A percentile compares a stretch with the other conserved stretches of the same genome.
Evolutionary conservation across 176 grass and related monocot species (phyloP).

Genomic region (Tuctoria greenei): DNA sequence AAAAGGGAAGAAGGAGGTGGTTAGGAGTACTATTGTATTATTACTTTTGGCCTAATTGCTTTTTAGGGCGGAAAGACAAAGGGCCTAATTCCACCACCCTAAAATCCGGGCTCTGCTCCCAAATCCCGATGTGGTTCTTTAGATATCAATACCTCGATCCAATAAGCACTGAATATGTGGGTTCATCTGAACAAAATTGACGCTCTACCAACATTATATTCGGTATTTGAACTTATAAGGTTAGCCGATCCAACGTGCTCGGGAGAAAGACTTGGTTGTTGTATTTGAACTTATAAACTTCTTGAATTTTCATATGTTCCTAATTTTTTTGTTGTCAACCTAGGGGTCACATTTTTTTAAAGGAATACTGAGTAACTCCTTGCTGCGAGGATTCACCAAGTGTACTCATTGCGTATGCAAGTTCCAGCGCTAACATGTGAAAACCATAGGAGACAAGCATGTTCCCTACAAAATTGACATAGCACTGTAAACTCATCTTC

Average conservation of each 20-base stretch:
- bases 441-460: background rate
- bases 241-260: too few relatives aligned
- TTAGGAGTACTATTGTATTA: slow-evolving; percentile 39
- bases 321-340: background rate
- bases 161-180: slow-evolving; percentile 22
- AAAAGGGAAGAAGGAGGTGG: slow-evolving; percentile 18
- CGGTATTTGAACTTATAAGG: slow-evolving; percentile 19
- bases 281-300: slow-evolving; percentile 25
- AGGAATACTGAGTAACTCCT: background rate
- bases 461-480: background rate
- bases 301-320: background rate
- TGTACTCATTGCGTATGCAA: background rate
- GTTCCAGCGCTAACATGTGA: background rate
- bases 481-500: background rate
- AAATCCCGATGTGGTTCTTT: slow-evolving; percentile 31
- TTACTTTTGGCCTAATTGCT: slow-evolving; percentile 45
- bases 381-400: background rate
- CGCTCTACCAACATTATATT: slow-evolving; percentile 1
- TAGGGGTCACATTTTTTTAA: background rate
- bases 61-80: slow-evolving; percentile 66
- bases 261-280: too few relatives aligned
- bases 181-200: slow-evolving; percentile 36
- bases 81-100: slow-evolving; percentile 40
- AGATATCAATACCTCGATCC: slow-evolving; percentile 31
- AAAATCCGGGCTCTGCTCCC: slow-evolving; percentile 48